Base-by-base conservation (phyloP, 73 alveolate species). In the Paramecium primaurelia region DNA sequence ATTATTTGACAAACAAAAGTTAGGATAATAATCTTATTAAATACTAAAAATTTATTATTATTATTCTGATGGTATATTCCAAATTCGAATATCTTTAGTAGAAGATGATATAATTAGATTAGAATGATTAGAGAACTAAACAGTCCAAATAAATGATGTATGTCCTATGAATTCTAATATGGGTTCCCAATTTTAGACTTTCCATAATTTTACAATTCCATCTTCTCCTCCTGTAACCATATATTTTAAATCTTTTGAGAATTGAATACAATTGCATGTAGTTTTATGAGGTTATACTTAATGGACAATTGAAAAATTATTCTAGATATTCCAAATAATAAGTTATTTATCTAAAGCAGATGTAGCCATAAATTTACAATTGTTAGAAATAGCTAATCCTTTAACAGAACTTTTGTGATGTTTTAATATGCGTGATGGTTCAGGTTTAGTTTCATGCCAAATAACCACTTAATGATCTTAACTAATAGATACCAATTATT, bases 151-250 rank as follows among this genome's bases (percentile, higher is more conserved):
- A 64, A 64, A 64, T 64, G 83, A 30, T 64, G 49, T 11, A 64
- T 64, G 83, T 30, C 83, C 83, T 20, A 64, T 28, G 22, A 64
- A 64, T 64, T 64, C 83, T 30, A 64, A 7, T 5, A 64, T 6
- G 30, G 83, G 83, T 26, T 64, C 83, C 83, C 83, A 64, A 28
- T 11, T 64, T 64, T 64, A 8, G 0, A 64, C 83, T 64, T 73
- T 40, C 87, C 87, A 73, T 73, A 73, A 37, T 73, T 73, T 73
- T 28, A 73, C 64, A 37, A 73, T 36, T 34, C 87, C 34, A 73
- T 73, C 68, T 20, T 73, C 87, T 73, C 87, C 87, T 73, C 87
- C 87, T 73, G 87, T 37, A 9, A 73, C 87, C 58, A 73, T 73
- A 73, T 34, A 73, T 37, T 73, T 73, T 9, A 73, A 12, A 8